phyloP scores from a whole-genome alignment of 148 eudicot genomes.

The Spergularia marina region DNA sequence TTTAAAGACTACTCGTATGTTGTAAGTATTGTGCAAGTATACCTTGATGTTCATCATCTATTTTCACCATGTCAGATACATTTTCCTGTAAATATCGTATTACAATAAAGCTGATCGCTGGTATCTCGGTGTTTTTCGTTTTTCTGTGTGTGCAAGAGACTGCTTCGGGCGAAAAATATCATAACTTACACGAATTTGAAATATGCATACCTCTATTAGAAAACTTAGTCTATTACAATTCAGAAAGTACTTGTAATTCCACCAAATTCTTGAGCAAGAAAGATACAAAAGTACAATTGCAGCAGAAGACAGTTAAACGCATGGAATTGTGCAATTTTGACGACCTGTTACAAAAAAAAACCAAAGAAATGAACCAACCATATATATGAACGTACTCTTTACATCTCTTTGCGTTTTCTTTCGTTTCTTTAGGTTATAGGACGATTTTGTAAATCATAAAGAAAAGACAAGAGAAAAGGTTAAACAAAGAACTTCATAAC shows the following conservation, averaged over 20 bases:
- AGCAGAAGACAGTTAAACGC: neutral
- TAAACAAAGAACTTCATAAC: neutral
- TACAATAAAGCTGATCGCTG: neutral
- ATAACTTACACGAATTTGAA: neutral
- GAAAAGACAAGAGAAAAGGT: too few relatives aligned
- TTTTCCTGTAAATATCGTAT: too few relatives aligned
- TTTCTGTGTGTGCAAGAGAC: neutral
- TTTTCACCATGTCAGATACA: too few relatives aligned
- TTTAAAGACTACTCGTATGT: neutral
- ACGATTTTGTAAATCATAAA: too few relatives aligned
- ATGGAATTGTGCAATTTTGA: slow-evolving; percentile 21
- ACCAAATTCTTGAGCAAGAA: neutral
- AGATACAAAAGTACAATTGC: neutral
- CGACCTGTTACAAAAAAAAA: slow-evolving; percentile 19
- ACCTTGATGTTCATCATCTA: too few relatives aligned
- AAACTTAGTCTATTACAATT: neutral
- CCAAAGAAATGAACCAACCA: neutral
- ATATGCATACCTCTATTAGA: neutral
- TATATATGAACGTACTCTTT: too few relatives aligned
- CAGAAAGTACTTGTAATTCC: neutral
- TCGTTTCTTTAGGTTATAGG: too few relatives aligned
- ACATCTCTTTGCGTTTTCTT: too few relatives aligned
- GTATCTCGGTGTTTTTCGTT: neutral
- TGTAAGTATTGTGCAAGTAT: too few relatives aligned
- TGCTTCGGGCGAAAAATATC: neutral